Evolutionary conservation across 2,329 filamentous ascomycete genomes (phyloP), one percentile per base, ranked within the genome.

Genomic region (Diaporthe sp.): DNA sequence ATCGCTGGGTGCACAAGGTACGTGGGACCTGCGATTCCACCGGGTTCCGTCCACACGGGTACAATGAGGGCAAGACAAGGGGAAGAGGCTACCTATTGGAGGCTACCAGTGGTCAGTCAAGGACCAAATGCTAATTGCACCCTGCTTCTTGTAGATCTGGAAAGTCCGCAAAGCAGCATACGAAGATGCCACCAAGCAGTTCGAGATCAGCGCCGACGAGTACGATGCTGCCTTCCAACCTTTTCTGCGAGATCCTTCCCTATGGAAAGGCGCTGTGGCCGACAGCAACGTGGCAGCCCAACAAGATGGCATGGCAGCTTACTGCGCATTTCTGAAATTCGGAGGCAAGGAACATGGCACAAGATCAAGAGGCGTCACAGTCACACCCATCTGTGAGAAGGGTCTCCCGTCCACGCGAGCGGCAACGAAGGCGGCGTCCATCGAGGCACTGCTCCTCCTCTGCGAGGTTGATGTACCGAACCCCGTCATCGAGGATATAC

Each of bases 201-300:
- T 99, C 83, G 93, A 95, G 82, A 87, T 91, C 74, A 95, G 96
- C 8, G 92, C 95, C 76, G 93, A 96, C 84, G 96, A 98, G 82
- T 90, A 92, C 79, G 94, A 97, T 82, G 92, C 95, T 17, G 92
- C 92, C 47, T 98, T 99, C 80, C 90, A 92, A 79, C 95, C 96
- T 1, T 99, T 98, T 81, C 85, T 97, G 76, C 92, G 94, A 82
- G 97, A 99, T 78, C 89, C 95, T 0, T 87, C 92, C 77, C 83
- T 99, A 76, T 98, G 95, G 96, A 98, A 98, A 83, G 93, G 92
- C 47, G 97, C 96, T 1, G 96, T 97, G 9, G 92, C 92, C 79
- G 97, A 99, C 84, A 97, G 96, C 72, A 99, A 99, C 80, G 97
- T 99, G 74, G 97, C 96, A 25, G 97, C 97, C 45, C 97, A 99